Base-by-base conservation (phyloP, 106 monocot genomes). In the Allium fistulosum region DNA sequence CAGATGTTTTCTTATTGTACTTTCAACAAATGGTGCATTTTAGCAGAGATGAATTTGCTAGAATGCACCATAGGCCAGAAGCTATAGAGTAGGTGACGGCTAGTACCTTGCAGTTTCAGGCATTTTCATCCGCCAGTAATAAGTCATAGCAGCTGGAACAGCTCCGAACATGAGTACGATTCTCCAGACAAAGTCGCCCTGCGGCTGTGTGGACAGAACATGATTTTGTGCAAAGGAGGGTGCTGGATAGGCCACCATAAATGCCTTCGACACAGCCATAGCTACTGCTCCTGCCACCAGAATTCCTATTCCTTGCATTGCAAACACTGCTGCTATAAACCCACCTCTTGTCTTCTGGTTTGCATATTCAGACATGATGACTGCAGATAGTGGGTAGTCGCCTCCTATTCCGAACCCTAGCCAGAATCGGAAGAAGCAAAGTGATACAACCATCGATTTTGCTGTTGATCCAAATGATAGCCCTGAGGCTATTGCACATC, bases 401-500 rank as follows among this genome's bases (percentile, higher is more conserved):
- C 59, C 18, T 59, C 59, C 59, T 15, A 59, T 59, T 22, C 59
- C 59, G 18, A 59, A 59, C 59, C 59, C 59, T 17, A 59, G 7
- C 59, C 59, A 59, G 18, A 59, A 59, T 22, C 59, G 11, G 59
- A 59, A 59, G 59, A 59, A 59, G n/a, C 59, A 59, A 9, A 59
- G 18, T 7, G 59, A 17, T 9, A 15, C 9, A 13, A 59, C n/a
- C 9, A 59, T 13, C 0, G 59, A 59, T 13, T 59, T 59, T 59
- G 59, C 59, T 17, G 17, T 59, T 10, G 59, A 59, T 18, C 59
- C 59, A 18, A 59, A 59, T 16, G 59, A 59, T 59, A 59, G 22
- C 1, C 59, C 18, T 49, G 86, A 90, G 46, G 81, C 83, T 67
- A 90, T 9, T 17, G 86, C 86, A 61, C 83, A 79, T 12, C 53